phyloP scores from a whole-genome alignment of 257 asterid species.

The Salvia rosmarinus region DNA sequence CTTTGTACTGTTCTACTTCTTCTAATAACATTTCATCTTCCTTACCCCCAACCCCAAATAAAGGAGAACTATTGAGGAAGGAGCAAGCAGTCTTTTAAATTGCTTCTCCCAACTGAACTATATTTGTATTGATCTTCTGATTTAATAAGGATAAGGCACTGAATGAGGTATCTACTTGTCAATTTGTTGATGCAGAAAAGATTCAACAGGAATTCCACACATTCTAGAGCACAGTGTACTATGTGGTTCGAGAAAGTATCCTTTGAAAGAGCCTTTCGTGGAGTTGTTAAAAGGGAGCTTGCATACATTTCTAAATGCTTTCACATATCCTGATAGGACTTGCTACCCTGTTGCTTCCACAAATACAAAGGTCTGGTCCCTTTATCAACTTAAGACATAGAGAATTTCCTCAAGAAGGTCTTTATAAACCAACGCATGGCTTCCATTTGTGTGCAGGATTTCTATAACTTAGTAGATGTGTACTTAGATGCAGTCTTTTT shows the following conservation, averaged over 20 bases:
- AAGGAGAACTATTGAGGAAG: slow-evolving; percentile 21
- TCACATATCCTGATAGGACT: slow-evolving; percentile 98
- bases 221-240: slow-evolving; percentile 94
- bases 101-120: slow-evolving; percentile 8
- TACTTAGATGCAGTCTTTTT: slow-evolving; percentile 96
- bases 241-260: slow-evolving; percentile 98
- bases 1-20: not conserved
- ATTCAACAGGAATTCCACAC: slow-evolving; percentile 98
- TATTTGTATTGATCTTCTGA: slow-evolving; percentile 5
- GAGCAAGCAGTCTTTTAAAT: slow-evolving; percentile 20
- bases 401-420: not conserved
- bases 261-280: slow-evolving; percentile 94
- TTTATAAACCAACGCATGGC: slow-evolving; percentile 26
- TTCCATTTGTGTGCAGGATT: slow-evolving; percentile 62
- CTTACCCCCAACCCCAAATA: not conserved
- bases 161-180: slow-evolving; percentile 19
- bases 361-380: slow-evolving; percentile 69
- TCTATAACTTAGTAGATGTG: slow-evolving; percentile 98
- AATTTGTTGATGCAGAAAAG: slow-evolving; percentile 71
- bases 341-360: slow-evolving; percentile 99
- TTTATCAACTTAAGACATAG: slow-evolving; percentile 19
- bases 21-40: not conserved
- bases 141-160: slow-evolving; percentile 6
- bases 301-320: slow-evolving; percentile 93
- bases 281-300: slow-evolving; percentile 96